Evolutionary conservation across 371 early-diverging fungal species (phyloP).

Genomic region (Globomyces sp.): DNA sequence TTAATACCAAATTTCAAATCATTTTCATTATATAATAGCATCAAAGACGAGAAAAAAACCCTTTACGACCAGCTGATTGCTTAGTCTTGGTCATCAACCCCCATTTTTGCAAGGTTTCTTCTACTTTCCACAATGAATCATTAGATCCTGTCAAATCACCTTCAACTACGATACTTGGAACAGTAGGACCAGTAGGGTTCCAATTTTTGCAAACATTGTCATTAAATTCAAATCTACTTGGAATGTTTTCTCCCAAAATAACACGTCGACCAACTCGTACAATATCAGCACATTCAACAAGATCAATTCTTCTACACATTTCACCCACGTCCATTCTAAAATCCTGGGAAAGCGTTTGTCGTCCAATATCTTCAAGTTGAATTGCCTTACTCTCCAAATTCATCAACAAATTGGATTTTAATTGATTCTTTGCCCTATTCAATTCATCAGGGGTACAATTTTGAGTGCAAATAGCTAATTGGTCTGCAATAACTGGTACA

Average conservation of each 20-base stretch:
- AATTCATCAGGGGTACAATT: conserved; percentile 53
- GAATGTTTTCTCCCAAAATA: conserved; percentile 37
- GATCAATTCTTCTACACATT: conserved; percentile 74
- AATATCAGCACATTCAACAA: conserved; percentile 68
- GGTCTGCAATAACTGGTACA: conserved; percentile 78
- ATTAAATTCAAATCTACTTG: conserved; percentile 26
- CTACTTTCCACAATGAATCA: conserved; percentile 6
- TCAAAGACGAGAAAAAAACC: conserved; percentile 6
- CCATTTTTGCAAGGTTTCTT: conserved; percentile 6
- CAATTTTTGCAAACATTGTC: background rate
- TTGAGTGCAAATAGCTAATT: conserved; percentile 73
- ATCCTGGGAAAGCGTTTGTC: conserved; percentile 81
- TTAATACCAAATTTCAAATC: background rate
- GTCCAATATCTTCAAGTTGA: conserved; percentile 91
- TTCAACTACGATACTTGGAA: conserved; percentile 6
- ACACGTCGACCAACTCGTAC: conserved; percentile 56
- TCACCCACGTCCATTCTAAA: conserved; percentile 71
- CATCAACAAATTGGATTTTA: conserved; percentile 90
- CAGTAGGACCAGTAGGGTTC: conserved; percentile 11
- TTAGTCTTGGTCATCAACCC: conserved; percentile 6
- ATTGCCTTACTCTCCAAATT: conserved; percentile 88
- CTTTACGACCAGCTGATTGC: background rate
- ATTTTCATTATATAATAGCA: conserved; percentile 1
- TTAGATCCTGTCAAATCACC: conserved; percentile 8
- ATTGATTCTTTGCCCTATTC: conserved; percentile 90